Evolutionary conservation across 2,329 filamentous ascomycete species (phyloP).

Genomic region (Calycina herbarum): DNA sequence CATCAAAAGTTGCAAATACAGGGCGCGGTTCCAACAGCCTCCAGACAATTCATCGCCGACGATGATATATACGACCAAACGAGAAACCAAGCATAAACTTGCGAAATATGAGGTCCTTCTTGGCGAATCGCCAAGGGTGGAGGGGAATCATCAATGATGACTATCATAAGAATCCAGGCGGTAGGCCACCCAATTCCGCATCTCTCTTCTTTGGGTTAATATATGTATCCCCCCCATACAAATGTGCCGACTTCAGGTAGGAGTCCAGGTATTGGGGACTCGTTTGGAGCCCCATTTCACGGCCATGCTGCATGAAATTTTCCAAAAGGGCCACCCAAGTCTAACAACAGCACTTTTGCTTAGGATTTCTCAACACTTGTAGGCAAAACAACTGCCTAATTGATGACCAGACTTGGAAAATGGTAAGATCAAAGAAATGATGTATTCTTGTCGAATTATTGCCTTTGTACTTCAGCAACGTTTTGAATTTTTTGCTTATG

Average conservation of each 20-base stretch:
- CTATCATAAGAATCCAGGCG: not conserved
- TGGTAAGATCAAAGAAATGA: not conserved
- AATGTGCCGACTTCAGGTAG: not conserved
- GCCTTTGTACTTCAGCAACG: not conserved
- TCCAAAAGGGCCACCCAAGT: not conserved
- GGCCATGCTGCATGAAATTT: not conserved
- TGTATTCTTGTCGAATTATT: not conserved
- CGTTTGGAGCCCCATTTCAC: not conserved
- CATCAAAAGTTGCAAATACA: not conserved
- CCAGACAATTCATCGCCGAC: not conserved
- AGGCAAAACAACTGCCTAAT: not conserved
- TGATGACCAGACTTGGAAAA: not conserved
- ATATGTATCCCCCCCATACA: not conserved
- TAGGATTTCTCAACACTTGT: not conserved
- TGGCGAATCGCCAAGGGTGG: not conserved
- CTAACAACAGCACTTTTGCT: not conserved
- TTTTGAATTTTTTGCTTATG: not conserved
- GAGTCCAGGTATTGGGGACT: not conserved
- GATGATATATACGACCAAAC: not conserved
- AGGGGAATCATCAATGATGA: not conserved
- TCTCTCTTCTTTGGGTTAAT: not conserved
- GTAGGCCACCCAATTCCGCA: not conserved
- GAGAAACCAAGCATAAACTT: not conserved
- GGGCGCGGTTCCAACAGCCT: not conserved
- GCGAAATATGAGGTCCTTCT: not conserved